Evolutionary conservation across 345 rosid species (phyloP), one percentile per base, ranked within the genome.

Genomic region (Angophora floribunda): DNA sequence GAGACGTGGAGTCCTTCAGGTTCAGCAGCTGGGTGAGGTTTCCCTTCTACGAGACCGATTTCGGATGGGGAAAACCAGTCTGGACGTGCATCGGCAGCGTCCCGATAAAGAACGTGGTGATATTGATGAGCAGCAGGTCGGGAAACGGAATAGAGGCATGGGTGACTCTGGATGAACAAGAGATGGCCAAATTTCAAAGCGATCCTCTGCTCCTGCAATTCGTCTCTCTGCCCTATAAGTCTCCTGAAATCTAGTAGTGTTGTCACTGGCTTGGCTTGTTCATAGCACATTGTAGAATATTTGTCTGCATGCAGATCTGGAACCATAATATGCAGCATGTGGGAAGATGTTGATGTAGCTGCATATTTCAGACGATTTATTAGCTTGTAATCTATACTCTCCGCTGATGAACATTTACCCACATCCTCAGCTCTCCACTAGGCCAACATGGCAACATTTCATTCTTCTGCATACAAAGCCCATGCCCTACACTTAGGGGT

Each of bases 111-210:
- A 86, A 89, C 53, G 51, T 52, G 19, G 52, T 70, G 45, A 41
- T 52, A 26, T 89, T 91, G 82, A 70, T 88, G 49, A 91, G 89
- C 44, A 87, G 86, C 12, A 67, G 86, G 53, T 32, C n/a, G 6
- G 94, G 89, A 28, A 90, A 89, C 22, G 91, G 90, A 45, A 26
- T 90, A 7, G 92, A 91, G 85, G 88, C 88, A 15, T 91, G 86
- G 67, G 59, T 90, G 45, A 82, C 75, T 26, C 85, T 90, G 88
- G 82, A 57, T 80, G 91, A 86, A 70, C 88, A 88, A 86, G 91
- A 91, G n/a, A 89, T 91, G 93, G 86, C 47, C 10, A 87, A 90
- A 61, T 91, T 92, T 52, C 91, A 88, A 52, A 52, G 49, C 14
- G 92, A 92, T 15, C 4, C 30, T 45, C 90, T 52, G 87, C 52